These are phyloP conservation scores for Blastobotrys malaysiensis DNA, from an alignment of 1,139 yeast species.

Conservation along the genomic window DNA sequence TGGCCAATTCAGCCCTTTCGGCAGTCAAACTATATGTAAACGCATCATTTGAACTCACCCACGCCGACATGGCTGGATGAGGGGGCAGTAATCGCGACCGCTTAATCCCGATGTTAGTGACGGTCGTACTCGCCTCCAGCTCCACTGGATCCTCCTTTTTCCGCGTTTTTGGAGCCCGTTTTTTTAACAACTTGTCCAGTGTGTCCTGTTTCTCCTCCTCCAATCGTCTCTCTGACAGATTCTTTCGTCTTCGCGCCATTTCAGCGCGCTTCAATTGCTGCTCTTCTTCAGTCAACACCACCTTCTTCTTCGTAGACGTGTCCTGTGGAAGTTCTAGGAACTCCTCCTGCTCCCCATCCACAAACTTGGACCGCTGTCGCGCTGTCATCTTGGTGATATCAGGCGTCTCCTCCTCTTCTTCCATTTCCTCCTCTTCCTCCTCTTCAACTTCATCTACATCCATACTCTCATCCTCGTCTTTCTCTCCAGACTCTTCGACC, in stretches of 20 bases:
- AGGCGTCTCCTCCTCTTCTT: conserved; percentile 32
- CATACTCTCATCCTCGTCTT: conserved; percentile 17
- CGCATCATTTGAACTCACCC: conserved; percentile 33
- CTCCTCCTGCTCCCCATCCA: conserved; percentile 25
- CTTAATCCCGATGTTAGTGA: conserved; percentile 3
- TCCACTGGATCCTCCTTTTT: conserved; percentile 25
- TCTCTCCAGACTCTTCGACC: conserved; percentile 16
- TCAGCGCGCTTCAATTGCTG: conserved; percentile 78
- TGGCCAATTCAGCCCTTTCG: conserved; percentile 16
- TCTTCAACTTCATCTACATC: conserved; percentile 25
- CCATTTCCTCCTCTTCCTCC: conserved; percentile 24
- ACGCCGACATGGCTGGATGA: conserved; percentile 49
- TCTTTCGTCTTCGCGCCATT: conserved; percentile 81
- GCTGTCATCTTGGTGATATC: conserved; percentile 35
- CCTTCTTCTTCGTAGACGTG: conserved; percentile 40
- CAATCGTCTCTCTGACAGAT: conserved; percentile 71
- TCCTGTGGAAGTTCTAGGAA: conserved; percentile 30
- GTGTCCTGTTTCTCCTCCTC: conserved; percentile 95
- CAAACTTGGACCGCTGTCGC: conserved; percentile 37
- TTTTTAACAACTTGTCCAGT: conserved; percentile 72
- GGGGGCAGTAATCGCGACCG: conserved; percentile 23
- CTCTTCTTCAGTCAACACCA: conserved; percentile 74
- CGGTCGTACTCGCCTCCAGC: conserved; percentile 14
- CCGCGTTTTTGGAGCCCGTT: conserved; percentile 56
- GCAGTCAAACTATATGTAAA: conserved; percentile 32